These are phyloP conservation scores for Cinchona pubescens DNA, from an alignment of 257 asterid genomes.

Conservation along the genomic window DNA sequence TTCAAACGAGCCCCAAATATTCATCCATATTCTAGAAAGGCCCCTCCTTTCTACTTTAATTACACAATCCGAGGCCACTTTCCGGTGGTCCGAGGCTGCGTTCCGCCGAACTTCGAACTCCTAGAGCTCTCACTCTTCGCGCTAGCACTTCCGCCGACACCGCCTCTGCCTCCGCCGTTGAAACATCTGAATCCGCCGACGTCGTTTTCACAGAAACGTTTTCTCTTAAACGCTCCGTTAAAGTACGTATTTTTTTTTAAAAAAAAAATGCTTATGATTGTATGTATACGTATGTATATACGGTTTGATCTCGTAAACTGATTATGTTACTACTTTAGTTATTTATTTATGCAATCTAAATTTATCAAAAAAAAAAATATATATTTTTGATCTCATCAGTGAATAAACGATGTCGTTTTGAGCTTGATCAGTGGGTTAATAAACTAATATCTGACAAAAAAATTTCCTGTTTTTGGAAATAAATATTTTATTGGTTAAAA, in stretches of 20 bases:
- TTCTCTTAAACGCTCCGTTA: constrained; percentile 37
- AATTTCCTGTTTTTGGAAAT: neutral
- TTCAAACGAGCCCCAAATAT: constrained; percentile 28
- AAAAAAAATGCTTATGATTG: neutral
- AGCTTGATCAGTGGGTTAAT: neutral
- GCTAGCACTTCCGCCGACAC: constrained; percentile 48
- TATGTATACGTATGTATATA: no score
- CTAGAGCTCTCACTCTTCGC: constrained; percentile 18
- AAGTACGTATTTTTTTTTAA: constrained; percentile 9
- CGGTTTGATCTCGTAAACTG: no score
- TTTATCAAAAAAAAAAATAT: no score
- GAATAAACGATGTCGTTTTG: neutral
- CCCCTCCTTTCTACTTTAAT: constrained; percentile 29
- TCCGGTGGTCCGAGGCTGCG: constrained; percentile 22
- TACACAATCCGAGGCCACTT: constrained; percentile 31
- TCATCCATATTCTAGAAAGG: constrained; percentile 21
- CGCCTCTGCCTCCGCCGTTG: constrained; percentile 46
- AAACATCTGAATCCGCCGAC: constrained; percentile 40
- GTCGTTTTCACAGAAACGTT: constrained; percentile 42
- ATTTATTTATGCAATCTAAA: no score
- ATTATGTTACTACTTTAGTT: no score
- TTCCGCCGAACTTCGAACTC: constrained; percentile 29
- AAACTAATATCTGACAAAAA: no score
- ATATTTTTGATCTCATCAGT: no score
- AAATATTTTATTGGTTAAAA: neutral